Base-by-base conservation (phyloP, 1,139 yeast species). In the Magnusiomyces magnusii region DNA sequence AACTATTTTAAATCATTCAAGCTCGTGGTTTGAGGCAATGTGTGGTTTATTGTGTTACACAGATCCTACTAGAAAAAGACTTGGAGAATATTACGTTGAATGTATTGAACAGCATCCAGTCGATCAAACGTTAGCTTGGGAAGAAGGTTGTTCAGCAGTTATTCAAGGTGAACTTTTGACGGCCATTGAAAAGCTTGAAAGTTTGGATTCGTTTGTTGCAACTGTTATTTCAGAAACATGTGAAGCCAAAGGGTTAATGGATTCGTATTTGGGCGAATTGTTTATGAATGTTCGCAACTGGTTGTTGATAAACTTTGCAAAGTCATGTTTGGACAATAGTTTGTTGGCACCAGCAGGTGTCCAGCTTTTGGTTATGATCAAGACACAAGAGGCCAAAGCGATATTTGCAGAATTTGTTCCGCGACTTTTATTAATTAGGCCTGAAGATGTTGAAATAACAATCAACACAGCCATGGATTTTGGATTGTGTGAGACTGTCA, bases 381-480 rank as follows among this genome's bases (percentile, higher is more conserved):
- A 60, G n/a, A 61, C 63, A 9, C 49, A 39, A 5, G 62, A 62
- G 28, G 71, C 83, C 34, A 75, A 79, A 62, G 76, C 76, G 53
- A 79, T 82, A 0, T 77, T 89, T 47, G 80, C 84, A 1, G 84
- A 83, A 57, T 78, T 80, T 58, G 73, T 89, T 44, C 91, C 92
- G n/a, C 74, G 73, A 10, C 85, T 78, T 66, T 76, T 82, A 49
- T 58, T 62, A 44, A 54, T 78, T 55, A 80, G 85, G 7, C 85
- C 85, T 65, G 93, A 86, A 67, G 96, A 88, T 66, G 77, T 86
- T 63, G 95, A 87, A 69, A 87, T 95, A 95, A 82, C 86, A 36
- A 74, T 88, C 57, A 81, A 88, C 0, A 76, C 78, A 23, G 80
- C 83, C 65, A 77, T 80, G 50, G 73, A 75, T 58, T 69, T 78